Base-by-base conservation (phyloP, 805 yeast species). In the Scheffersomyces stipitis region DNA sequence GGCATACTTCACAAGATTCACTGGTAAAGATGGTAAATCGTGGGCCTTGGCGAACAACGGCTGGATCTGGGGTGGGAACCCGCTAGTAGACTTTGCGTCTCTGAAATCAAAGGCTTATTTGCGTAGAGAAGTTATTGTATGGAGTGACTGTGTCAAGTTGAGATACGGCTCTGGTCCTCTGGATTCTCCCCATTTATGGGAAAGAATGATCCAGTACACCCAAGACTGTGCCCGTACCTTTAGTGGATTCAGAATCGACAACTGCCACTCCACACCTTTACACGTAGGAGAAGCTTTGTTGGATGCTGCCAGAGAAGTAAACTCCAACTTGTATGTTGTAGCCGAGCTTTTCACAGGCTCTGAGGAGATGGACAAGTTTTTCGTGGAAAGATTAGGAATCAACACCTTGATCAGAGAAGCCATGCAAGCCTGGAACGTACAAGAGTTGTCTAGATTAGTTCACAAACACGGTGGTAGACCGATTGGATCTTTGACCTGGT, bases 41-140 rank as follows among this genome's bases (percentile, higher is more conserved):
- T 82, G 81, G 66, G 82, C 86, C 6, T 66, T 91, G 41, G 98
- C 96, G 3, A 93, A 93, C 56, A 91, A 93, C 54, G 99, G 99
- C 31, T 91, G 98, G 97, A 88, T 93, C 38, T 91, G 99, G 99
- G 90, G 87, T 36, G 97, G 96, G 8, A 82, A 91, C 48, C 97
- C 98, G 2, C 63, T 90, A 39, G 83, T 87, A 3, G 98, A 91
- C 63, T 91, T 91, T 73, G 99, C 98, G 0, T 84, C 96, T 0
- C 60, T 73, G 18, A 50, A 80, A 37, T 80, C 95, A 4, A 83
- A 78, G 53, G 90, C 95, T 3, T 91, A 93, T 55, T 63, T 91
- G 33, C 73, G 95, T 36, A 77, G 99, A 56, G 96, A 91, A 60
- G 96, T 91, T 9, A 89, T 91, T 48, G 86, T 91, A 17, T 91